These are phyloP conservation scores for Podospora pseudoanserina DNA, from an alignment of 495 filamentous ascomycete genomes.

Conservation along the genomic window DNA sequence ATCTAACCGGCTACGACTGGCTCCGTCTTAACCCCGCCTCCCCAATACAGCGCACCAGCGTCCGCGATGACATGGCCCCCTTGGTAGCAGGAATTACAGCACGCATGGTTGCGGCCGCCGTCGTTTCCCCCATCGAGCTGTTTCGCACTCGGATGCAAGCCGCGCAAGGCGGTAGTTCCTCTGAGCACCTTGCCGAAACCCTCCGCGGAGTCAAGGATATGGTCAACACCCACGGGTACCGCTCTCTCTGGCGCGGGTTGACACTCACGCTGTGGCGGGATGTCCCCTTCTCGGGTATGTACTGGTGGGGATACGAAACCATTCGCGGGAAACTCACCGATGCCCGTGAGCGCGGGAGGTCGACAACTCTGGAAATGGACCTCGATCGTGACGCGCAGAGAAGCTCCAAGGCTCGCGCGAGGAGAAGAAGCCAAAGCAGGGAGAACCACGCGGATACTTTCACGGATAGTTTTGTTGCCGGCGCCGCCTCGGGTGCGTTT, in stretches of 20 bases:
- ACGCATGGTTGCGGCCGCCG: slow-evolving; percentile 73
- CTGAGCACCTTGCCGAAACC: slow-evolving; percentile 63
- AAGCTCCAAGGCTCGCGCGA: slow-evolving; percentile 14
- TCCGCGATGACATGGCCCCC: slow-evolving; percentile 69
- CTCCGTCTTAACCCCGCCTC: slow-evolving; percentile 66
- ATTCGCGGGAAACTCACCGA: slow-evolving; percentile 64
- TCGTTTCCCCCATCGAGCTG: slow-evolving; percentile 89
- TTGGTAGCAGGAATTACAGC: slow-evolving; percentile 76
- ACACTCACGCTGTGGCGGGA: slow-evolving; percentile 93
- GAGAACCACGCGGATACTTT: slow-evolving; percentile 69
- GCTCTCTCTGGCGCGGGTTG: slow-evolving; percentile 87
- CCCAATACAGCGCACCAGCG: slow-evolving; percentile 54
- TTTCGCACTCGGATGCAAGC: slow-evolving; percentile 92
- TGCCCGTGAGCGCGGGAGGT: slow-evolving; percentile 49
- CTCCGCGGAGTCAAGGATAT: slow-evolving; percentile 71
- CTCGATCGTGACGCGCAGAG: neutral
- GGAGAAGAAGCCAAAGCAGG: slow-evolving; percentile 46
- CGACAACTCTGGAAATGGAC: slow-evolving; percentile 29
- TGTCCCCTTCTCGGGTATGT: slow-evolving; percentile 93
- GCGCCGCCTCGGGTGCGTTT: slow-evolving; percentile 73
- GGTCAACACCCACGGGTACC: slow-evolving; percentile 70
- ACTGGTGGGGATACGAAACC: slow-evolving; percentile 96
- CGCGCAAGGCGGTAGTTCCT: slow-evolving; percentile 51
- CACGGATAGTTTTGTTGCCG: slow-evolving; percentile 82
- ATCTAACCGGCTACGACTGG: slow-evolving; percentile 98